These are phyloP conservation scores for Cutaneotrichosporon sp. DNA, from an alignment of 1,284 basidiomycete genomes.

Conservation along the genomic window DNA sequence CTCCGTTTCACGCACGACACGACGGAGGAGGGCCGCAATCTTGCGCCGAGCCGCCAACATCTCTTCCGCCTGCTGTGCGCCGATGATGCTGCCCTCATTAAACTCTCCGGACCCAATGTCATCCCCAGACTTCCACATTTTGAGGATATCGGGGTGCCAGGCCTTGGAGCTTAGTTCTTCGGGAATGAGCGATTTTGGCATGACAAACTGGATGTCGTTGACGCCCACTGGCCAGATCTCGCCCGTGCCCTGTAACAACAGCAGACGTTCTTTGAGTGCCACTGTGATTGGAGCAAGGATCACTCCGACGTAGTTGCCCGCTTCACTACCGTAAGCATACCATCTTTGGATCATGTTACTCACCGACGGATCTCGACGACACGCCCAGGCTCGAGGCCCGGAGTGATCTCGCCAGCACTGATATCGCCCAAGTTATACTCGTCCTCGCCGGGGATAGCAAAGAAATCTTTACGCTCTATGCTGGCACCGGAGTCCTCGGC, in stretches of 20 bases:
- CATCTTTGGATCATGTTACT: slow-evolving; percentile 10
- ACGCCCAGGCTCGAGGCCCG: slow-evolving; percentile 37
- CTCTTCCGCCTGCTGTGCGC: slow-evolving; percentile 15
- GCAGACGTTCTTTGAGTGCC: slow-evolving; percentile 32
- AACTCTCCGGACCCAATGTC: slow-evolving; percentile 16
- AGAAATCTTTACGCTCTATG: slow-evolving; percentile 18
- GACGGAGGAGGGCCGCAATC: slow-evolving; percentile 39
- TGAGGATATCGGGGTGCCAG: slow-evolving; percentile 36
- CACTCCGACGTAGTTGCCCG: slow-evolving; percentile 34
- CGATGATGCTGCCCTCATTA: slow-evolving; percentile 13
- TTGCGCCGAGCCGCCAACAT: slow-evolving; percentile 40
- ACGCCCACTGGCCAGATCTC: slow-evolving; percentile 43
- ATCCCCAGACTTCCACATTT: slow-evolving; percentile 29
- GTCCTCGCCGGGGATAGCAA: slow-evolving; percentile 10
- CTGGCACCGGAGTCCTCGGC: slow-evolving; percentile 11
- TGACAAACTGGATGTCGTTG: slow-evolving; percentile 50
- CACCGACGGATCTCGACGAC: slow-evolving; percentile 46
- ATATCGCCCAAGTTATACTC: slow-evolving; percentile 9
- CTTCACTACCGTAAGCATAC: slow-evolving; percentile 8
- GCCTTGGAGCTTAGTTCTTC: slow-evolving; percentile 24
- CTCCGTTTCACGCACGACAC: slow-evolving; percentile 43
- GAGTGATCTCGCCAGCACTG: slow-evolving; percentile 18
- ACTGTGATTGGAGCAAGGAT: slow-evolving; percentile 40
- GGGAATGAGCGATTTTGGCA: slow-evolving; percentile 42
- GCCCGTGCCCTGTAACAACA: slow-evolving; percentile 41